Evolutionary conservation across 2,329 filamentous ascomycete species (phyloP).

Genomic region (Dendryphion nanum): DNA sequence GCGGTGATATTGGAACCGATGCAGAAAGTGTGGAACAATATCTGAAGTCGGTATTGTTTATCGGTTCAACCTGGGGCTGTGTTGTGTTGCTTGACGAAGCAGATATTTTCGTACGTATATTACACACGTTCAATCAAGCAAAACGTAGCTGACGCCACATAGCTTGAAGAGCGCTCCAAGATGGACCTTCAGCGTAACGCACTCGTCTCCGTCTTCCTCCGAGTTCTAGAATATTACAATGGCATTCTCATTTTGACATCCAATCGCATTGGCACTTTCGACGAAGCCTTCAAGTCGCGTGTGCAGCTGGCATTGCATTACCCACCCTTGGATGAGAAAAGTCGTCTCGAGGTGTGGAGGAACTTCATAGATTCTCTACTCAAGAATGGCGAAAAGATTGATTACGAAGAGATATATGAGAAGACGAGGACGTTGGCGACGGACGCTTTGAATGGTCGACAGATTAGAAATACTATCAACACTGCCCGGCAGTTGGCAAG

Average conservation of each 20-base stretch:
- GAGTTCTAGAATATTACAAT: slow-evolving; percentile 5
- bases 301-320: slow-evolving; percentile 11
- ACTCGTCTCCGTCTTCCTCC: slow-evolving; percentile 21
- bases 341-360: slow-evolving; percentile 7
- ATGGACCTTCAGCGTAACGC: slow-evolving; percentile 12
- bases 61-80: slow-evolving; percentile 45
- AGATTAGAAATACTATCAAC: slow-evolving; percentile 46
- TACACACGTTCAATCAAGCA: too few relatives aligned
- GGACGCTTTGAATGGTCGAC: slow-evolving; percentile 45
- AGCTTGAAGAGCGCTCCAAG: slow-evolving; percentile 47
- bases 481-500: slow-evolving; percentile 16
- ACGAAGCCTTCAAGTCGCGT: slow-evolving; percentile 18
- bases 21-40: slow-evolving; percentile 6
- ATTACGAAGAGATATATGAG: slow-evolving; percentile 6
- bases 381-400: slow-evolving; percentile 3
- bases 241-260: slow-evolving; percentile 17
- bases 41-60: slow-evolving; percentile 4
- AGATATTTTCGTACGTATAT: slow-evolving; percentile 59
- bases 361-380: slow-evolving; percentile 12
- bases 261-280: slow-evolving; percentile 13
- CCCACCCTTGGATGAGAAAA: neutral
- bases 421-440: slow-evolving; percentile 24
- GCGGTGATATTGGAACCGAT: slow-evolving; percentile 8
- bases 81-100: slow-evolving; percentile 58
- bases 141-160: too few relatives aligned